Base-by-base conservation (phyloP, 1,139 yeast species). In the Geotrichum europaeum region DNA sequence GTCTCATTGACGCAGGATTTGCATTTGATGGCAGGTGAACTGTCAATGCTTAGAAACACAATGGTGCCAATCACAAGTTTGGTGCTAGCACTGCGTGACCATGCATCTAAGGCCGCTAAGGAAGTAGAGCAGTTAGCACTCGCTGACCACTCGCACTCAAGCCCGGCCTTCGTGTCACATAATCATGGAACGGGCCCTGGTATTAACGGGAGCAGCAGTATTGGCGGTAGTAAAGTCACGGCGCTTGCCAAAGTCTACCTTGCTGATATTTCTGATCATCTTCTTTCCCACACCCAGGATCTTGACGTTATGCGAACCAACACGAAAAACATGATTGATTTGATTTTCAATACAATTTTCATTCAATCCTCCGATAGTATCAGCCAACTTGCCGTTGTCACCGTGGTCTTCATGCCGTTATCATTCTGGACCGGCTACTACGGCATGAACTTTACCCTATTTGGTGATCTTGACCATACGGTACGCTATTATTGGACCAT, bases 351-450 rank as follows among this genome's bases (percentile, higher is more conserved):
- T 65, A 81, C 84, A 1, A 78, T 81, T 40, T 77, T 82, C 1
- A 80, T 80, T 18, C 80, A 79, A 59, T 79, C 83, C 2, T 79
- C 81, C 62, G 81, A 76, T 64, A 78, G 84, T 4, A 81, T 82
- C 75, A 76, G 76, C 58, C 77, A 78, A 66, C 71, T 82, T 54
- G 78, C 84, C 6, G 67, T 82, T 36, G 81, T 82, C 9, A 79
- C 84, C 0, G 84, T 82, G 12, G 75, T 82, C 24, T 82, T 82
- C 64, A 70, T 82, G 55, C 86, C 85, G 9, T 66, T 82, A 57
- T 77, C 82, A 4, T 82, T 82, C 66, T 75, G 83, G 76, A 81
- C 85, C 1, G 84, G 85, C 12, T 82, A 81, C 66, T 82, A 79
- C 65, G 86, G 86, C 20, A 82, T 82, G 86, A 81, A 82, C 64